Evolutionary conservation across 345 rosid species (phyloP), one percentile per base, ranked within the genome.

Genomic region (Conringia planisiliqua): DNA sequence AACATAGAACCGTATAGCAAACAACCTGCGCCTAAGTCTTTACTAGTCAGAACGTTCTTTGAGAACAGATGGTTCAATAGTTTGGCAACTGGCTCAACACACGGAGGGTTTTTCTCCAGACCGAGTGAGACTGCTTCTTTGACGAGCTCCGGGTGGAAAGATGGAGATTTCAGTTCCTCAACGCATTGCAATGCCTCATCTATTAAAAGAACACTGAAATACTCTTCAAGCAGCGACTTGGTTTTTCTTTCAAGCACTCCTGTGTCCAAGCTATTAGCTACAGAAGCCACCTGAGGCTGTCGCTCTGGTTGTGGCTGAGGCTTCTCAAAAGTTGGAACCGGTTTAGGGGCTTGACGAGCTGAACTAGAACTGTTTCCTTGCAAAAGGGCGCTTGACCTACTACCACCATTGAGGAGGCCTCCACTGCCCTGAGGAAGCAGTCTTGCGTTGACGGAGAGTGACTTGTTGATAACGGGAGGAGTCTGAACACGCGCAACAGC

Each of bases 171-270:
- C 27, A 91, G 81, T 46, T 93, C 97, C 70, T 88, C 87, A 38
- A 91, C 86, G 50, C 97, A 88, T 71, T 70, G 83, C 80, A 89
- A 36, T n/a, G 96, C 98, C 75, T 93, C 98, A 47, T 82, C 93
- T 75, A 85, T 64, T 36, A 82, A 74, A 64, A 78, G 55, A 5
- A 89, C 46, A 46, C 65, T 72, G 80, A 91, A 91, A 70, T 86
- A 93, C 60, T 93, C 98, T 74, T 88, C 89, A 52, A 93, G 74
- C 47, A 89, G 85, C 2, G 87, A 83, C 14, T 68, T 63, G 11
- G 97, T 86, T 73, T 91, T 87, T 71, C 80, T 86, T 40, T 33
- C 71, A 10, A 93, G 94, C 14, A 81, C 86, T 14, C 70, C 84
- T 27, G 75, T 17, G 72, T 74, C 76, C 74, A 85, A 60, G 62